Percentiles rank a stretch among this genome's conserved stretches.
These are phyloP conservation scores for Entomortierella parvispora DNA, from an alignment of 192 early-diverging fungal genomes.

Conservation along the genomic window DNA sequence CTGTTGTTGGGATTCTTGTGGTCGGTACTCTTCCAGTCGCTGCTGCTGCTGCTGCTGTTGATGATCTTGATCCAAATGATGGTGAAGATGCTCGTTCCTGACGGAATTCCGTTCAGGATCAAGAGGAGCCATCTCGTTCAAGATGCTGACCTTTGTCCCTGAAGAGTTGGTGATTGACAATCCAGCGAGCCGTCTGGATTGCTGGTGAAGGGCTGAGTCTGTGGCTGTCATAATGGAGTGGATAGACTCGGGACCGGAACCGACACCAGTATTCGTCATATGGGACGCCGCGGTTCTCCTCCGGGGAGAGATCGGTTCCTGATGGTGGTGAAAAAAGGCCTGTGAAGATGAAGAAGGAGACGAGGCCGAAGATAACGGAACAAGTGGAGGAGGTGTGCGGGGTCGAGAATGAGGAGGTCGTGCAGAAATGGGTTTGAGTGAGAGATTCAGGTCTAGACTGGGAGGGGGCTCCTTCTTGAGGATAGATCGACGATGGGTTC, in stretches of 20 bases:
- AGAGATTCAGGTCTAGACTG: not conserved
- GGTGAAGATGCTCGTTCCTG: constrained; percentile 4
- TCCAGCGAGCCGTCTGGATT: constrained; percentile 45
- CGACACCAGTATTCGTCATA: too few relatives aligned
- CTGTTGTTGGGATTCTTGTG: not conserved
- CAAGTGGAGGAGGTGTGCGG: not conserved
- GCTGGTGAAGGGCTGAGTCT: constrained; percentile 40
- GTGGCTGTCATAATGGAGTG: constrained; percentile 8
- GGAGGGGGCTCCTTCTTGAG: not conserved
- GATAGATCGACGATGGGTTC: not conserved
- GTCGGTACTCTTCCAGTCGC: not conserved
- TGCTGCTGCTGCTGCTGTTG: constrained; percentile 5
- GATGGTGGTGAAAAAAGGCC: too few relatives aligned
- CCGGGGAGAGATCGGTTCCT: too few relatives aligned
- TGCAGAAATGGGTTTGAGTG: constrained; percentile 1
- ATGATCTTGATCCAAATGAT: not conserved
- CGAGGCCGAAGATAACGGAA: not conserved
- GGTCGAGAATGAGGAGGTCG: not conserved
- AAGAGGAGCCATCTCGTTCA: constrained; percentile 23
- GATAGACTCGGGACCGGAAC: too few relatives aligned
- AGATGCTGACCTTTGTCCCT: constrained; percentile 44
- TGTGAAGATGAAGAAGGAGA: too few relatives aligned
- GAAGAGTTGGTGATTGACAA: constrained; percentile 53
- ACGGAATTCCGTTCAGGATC: constrained; percentile 18
- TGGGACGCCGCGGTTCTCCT: too few relatives aligned